A percentile compares a stretch with the other conserved stretches of the same genome.
Conservation (phyloP, 495 filamentous ascomycete species). For the Sphaerosporella brunnea region DNA sequence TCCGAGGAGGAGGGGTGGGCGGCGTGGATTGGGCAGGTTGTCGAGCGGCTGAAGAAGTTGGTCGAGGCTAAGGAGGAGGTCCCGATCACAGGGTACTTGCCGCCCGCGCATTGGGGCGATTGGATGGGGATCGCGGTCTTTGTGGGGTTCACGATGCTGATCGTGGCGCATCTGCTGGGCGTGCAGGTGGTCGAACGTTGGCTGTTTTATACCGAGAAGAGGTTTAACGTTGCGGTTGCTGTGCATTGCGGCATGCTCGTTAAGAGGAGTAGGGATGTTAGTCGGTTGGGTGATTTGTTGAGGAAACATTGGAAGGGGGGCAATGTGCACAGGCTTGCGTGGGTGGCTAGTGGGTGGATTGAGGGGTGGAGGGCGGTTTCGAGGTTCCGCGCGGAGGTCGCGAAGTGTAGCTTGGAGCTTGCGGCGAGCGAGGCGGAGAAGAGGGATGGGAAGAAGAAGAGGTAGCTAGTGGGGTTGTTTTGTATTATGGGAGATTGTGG, state of each 20-base stretch:
- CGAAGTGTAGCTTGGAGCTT: conserved; percentile 15
- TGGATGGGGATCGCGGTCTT: conserved; percentile 14
- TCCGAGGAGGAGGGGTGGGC: conserved; percentile 4
- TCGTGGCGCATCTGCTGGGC: conserved; percentile 10
- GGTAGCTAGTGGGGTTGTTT: too few relatives aligned
- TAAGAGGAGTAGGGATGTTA: conserved; percentile 24
- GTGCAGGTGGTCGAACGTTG: conserved; percentile 5
- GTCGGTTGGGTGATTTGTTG: conserved; percentile 15
- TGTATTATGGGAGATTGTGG: too few relatives aligned
- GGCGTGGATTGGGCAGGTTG: conserved; percentile 17
- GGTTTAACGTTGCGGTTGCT: conserved; percentile 19
- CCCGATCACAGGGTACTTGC: conserved; percentile 14
- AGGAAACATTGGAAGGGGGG: conserved; percentile 20
- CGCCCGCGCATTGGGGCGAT: conserved; percentile 9
- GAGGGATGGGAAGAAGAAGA: neutral
- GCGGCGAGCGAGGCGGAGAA: conserved; percentile 5
- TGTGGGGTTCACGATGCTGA: conserved; percentile 10
- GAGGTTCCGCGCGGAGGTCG: conserved; percentile 20
- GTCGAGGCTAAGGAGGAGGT: conserved; percentile 15
- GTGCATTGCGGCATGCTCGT: conserved; percentile 22
- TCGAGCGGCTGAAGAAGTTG: conserved; percentile 8
- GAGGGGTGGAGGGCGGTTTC: conserved; percentile 24
- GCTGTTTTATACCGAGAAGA: conserved; percentile 23
- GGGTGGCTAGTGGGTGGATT: conserved; percentile 6
- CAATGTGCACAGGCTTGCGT: conserved; percentile 1